A percentile compares a stretch with the other conserved stretches of the same genome.
phyloP scores from a whole-genome alignment of 441 rosid species.

The Bruguiera hainesii region DNA sequence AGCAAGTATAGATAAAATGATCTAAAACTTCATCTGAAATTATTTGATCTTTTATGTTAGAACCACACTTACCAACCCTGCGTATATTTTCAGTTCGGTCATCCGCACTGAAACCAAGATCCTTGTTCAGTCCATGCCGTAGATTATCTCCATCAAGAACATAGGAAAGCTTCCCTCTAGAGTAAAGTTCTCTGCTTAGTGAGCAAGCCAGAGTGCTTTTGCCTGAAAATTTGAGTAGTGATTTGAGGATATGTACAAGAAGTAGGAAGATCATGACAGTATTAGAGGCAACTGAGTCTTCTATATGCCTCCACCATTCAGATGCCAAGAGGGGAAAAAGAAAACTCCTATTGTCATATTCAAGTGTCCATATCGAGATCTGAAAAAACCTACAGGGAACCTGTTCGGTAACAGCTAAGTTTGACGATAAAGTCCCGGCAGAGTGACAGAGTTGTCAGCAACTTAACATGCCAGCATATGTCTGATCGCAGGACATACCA shows the following conservation, averaged over 20 bases:
- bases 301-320: neutral
- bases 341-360: too few relatives aligned
- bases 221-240: conserved; percentile 38
- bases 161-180: conserved; percentile 67
- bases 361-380: too few relatives aligned
- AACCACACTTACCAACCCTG: conserved; percentile 65
- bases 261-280: neutral
- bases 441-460: too few relatives aligned
- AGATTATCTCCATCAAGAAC: conserved; percentile 88
- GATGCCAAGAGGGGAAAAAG: too few relatives aligned
- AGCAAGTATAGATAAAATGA: too few relatives aligned
- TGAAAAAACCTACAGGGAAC: too few relatives aligned
- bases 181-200: conserved; percentile 60
- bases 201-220: conserved; percentile 90
- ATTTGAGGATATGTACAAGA: neutral
- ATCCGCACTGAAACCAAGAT: conserved; percentile 77
- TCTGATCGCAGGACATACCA: too few relatives aligned
- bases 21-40: too few relatives aligned
- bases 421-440: too few relatives aligned
- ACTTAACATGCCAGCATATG: too few relatives aligned
- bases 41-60: neutral
- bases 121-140: conserved; percentile 80
- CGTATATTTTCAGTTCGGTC: conserved; percentile 89
- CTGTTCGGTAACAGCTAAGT: too few relatives aligned
- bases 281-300: conserved; percentile 2